A percentile compares a stretch with the other conserved stretches of the same genome.
Evolutionary conservation across 2,329 filamentous ascomycete species (phyloP).

Genomic region (Gaeumannomyces sp.): DNA sequence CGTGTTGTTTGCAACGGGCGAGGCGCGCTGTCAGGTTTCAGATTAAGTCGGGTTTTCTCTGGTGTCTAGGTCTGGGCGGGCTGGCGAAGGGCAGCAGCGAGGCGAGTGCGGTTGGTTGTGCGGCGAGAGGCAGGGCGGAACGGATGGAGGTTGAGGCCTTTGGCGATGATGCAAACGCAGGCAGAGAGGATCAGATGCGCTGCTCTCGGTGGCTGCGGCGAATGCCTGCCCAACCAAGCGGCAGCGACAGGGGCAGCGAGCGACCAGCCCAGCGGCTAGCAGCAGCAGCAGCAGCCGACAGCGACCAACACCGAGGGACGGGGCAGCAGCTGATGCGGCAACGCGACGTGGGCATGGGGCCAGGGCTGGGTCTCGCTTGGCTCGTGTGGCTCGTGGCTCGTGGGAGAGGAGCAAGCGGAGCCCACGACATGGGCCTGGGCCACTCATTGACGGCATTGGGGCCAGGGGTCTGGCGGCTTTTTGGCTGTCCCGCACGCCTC

Average conservation of each 20-base stretch:
- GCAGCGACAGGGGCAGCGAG: neutral
- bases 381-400: neutral
- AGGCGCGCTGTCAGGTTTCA: neutral
- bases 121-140: no score
- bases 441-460: neutral
- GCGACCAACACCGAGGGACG: neutral
- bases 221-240: neutral
- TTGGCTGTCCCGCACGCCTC: no score
- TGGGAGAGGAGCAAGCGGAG: neutral
- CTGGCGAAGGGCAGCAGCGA: neutral
- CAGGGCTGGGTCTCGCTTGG: neutral
- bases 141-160: neutral
- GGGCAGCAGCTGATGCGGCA: conserved; percentile 1
- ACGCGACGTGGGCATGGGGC: neutral
- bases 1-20: neutral
- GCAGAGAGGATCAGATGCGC: neutral
- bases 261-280: neutral
- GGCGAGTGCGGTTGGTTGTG: no score
- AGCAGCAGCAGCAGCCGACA: neutral
- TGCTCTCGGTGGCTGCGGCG: no score
- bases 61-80: no score
- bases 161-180: neutral
- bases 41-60: neutral
- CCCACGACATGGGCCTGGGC: neutral
- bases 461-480: neutral